Evolutionary conservation across 495 filamentous ascomycete species (phyloP).

Genomic region (Aspergillus saccharolyticus): DNA sequence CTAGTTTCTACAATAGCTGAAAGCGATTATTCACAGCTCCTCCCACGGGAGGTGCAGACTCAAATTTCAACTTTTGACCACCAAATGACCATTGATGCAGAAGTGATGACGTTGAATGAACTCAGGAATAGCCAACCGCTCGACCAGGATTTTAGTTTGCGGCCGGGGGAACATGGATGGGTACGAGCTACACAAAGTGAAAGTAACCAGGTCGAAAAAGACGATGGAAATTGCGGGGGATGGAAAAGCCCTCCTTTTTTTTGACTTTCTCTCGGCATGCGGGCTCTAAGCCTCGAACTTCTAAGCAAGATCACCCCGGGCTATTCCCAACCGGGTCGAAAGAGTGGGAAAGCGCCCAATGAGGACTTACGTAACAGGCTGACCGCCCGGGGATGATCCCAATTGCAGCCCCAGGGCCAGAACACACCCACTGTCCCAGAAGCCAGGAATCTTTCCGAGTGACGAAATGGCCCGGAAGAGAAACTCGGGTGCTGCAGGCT

Average conservation of each 20-base stretch:
- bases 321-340: constrained; percentile 13
- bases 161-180: background rate
- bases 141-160: background rate
- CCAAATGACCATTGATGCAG: background rate
- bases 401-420: background rate
- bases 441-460: constrained; percentile 15
- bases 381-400: background rate
- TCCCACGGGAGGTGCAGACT: background rate
- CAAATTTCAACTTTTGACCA: background rate
- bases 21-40: background rate
- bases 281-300: background rate
- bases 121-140: constrained; percentile 5
- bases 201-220: too few relatives aligned
- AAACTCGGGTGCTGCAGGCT: constrained; percentile 28
- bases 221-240: constrained; percentile 23
- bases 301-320: background rate
- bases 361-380: background rate
- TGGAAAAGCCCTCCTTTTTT: constrained; percentile 8
- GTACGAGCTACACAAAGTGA: constrained; percentile 5
- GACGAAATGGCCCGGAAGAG: constrained; percentile 23
- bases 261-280: constrained; percentile 13
- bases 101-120: constrained; percentile 23
- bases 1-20: background rate
- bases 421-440: constrained; percentile 1
- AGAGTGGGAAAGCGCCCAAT: background rate